Base-by-base conservation (phyloP, 2,329 filamentous ascomycete genomes). In the Simplicillium aogashimaense region DNA sequence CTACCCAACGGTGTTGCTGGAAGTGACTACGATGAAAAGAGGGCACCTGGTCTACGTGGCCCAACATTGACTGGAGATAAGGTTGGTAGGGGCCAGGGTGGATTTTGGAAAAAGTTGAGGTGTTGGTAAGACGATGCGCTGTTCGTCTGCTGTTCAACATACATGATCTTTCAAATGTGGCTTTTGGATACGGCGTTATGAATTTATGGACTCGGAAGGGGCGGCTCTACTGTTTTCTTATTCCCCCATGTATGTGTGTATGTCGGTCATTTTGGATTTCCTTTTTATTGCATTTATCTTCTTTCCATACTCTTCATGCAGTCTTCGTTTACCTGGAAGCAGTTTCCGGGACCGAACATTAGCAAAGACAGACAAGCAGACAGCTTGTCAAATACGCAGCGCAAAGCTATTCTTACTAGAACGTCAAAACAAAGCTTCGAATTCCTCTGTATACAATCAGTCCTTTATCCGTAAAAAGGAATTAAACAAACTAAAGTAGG, bases 51-150 rank as follows among this genome's bases (percentile, higher is more conserved):
- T 14, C 52, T 67, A 7, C 61, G 67, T 18, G 67, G 67, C 1
- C 63, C 66, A 10, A 64, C 56, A 29, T 48, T 67, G 7, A 57
- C 63, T 13, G 64, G 64, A n/a, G 62, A 68, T 16, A 61, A 60
- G 28, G 48, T 70, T 10, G 67, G 67, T 1, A 58, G 62, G 28
- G 61, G 59, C 3, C 57, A 62, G 1, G 59, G 59, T 1, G 65
- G 66, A 9, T 77, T 78, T 53, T 78, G 72, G 74, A 72, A 61
- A 58, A 72, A 62, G 50, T 52, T 77, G 49, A 59, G 72, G 53
- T 81, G 64, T 47, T 78, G 74, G 74, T 78, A 49, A 60, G 13
- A 13, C 30, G 15, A 15, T 15, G 13, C 20, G 5, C 9, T 25
- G 9, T 6, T 25, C 20, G 20, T 25, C 20, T 25, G 9, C 20